These are phyloP conservation scores for Mycosphaerella arachidis DNA, from an alignment of 2,329 filamentous ascomycete species.

Conservation along the genomic window DNA sequence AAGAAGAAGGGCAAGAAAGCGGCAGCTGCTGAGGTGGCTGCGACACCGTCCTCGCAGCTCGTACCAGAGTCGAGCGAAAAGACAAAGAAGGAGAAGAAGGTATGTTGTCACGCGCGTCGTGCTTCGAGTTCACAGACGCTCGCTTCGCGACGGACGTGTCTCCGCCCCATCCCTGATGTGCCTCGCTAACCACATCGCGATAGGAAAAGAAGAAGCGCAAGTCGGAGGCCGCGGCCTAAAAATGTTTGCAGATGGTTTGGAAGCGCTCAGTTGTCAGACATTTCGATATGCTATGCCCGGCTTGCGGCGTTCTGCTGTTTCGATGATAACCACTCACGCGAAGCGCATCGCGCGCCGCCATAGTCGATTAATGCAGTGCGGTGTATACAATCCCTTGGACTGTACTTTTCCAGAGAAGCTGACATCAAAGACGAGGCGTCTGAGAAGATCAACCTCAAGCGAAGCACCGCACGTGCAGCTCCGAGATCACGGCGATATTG, in stretches of 20 bases:
- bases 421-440: not conserved
- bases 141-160: not conserved
- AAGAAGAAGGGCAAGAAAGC: conserved; percentile 28
- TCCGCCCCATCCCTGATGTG: not conserved
- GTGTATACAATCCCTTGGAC: not conserved
- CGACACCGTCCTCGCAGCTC: not conserved
- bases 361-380: not conserved
- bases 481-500: too few relatives aligned
- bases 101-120: not conserved
- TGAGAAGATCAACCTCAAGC: too few relatives aligned
- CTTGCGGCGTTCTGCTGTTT: not conserved
- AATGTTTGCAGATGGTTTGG: not conserved
- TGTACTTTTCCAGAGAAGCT: not conserved
- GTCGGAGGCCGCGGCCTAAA: not conserved
- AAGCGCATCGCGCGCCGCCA: not conserved
- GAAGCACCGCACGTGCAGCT: too few relatives aligned
- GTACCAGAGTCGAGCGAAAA: not conserved
- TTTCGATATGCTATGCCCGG: not conserved
- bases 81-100: conserved; percentile 1
- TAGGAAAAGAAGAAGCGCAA: conserved; percentile 11
- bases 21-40: not conserved
- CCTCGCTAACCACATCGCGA: not conserved
- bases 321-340: not conserved
- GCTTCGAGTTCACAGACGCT: not conserved
- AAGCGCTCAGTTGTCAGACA: not conserved